Conservation (phyloP, 2,329 filamentous ascomycete species). For the Phialemonium atrogriseum region DNA sequence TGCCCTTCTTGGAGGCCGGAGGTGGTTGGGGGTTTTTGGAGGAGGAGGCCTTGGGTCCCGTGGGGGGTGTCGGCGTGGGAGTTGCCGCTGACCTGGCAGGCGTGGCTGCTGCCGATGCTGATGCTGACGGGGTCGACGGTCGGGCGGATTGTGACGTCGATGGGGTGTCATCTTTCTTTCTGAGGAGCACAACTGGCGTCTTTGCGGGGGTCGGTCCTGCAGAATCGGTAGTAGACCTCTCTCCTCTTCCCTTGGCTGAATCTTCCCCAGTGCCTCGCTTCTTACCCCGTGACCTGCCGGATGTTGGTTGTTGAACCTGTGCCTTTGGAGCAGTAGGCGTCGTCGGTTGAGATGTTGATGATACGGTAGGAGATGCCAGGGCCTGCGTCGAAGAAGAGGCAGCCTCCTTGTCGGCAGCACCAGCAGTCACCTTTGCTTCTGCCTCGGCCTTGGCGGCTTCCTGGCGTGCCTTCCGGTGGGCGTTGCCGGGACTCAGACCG, state of each 20-base stretch:
- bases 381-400: conserved; percentile 12
- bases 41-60: conserved; percentile 16
- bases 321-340: conserved; percentile 21
- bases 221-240: conserved; percentile 16
- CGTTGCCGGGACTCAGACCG: conserved; percentile 54
- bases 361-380: conserved; percentile 10
- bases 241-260: conserved; percentile 15
- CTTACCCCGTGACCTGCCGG: conserved; percentile 13
- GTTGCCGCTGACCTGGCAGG: conserved; percentile 17
- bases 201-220: conserved; percentile 17
- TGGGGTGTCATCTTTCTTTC: conserved; percentile 26
- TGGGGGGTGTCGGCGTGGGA: conserved; percentile 16
- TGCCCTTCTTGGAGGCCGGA: conserved; percentile 6
- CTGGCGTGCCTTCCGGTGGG: conserved; percentile 51
- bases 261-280: conserved; percentile 10
- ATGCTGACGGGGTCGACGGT: conserved; percentile 6
- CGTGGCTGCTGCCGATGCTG: conserved; percentile 9
- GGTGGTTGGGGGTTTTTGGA: conserved; percentile 7
- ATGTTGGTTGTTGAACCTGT: conserved; percentile 7
- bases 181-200: conserved; percentile 26
- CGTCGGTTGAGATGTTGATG: conserved; percentile 7
- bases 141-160: conserved; percentile 1
- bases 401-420: conserved; percentile 12
- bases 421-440: conserved; percentile 28
- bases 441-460: conserved; percentile 49